Evolutionary conservation across 1,284 basidiomycete species (phyloP).

Genomic region (Malassezia brasiliensis): DNA sequence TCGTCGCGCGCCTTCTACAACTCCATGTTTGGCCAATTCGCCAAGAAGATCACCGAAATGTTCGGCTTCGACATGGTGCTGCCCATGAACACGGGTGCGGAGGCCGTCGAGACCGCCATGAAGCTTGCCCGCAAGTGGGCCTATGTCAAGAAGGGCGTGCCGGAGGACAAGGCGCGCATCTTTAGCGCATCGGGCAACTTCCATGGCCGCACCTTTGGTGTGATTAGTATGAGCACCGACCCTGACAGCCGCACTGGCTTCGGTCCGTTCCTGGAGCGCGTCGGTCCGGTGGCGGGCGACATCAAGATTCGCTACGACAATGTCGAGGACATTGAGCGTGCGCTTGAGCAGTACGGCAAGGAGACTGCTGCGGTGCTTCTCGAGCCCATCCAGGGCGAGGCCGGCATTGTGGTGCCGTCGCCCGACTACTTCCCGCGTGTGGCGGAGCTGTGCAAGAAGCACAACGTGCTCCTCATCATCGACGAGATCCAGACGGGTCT

Average conservation of each 20-base stretch:
- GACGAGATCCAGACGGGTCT: slow-evolving; percentile 84
- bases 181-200: slow-evolving; percentile 83
- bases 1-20: slow-evolving; percentile 96
- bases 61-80: slow-evolving; percentile 64
- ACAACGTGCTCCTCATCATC: slow-evolving; percentile 89
- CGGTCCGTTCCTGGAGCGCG: slow-evolving; percentile 75
- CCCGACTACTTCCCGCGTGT: slow-evolving; percentile 72
- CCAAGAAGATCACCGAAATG: slow-evolving; percentile 70
- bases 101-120: slow-evolving; percentile 68
- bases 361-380: slow-evolving; percentile 86
- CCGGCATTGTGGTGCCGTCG: slow-evolving; percentile 88
- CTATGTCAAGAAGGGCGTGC: slow-evolving; percentile 62
- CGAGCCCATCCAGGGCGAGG: slow-evolving; percentile 97
- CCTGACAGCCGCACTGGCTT: slow-evolving; percentile 77
- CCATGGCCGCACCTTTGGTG: slow-evolving; percentile 83
- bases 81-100: slow-evolving; percentile 99
- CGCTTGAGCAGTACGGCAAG: slow-evolving; percentile 69
- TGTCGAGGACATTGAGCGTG: slow-evolving; percentile 65
- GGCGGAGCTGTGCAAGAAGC: slow-evolving; percentile 75
- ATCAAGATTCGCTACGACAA: slow-evolving; percentile 41
- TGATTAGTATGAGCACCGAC: slow-evolving; percentile 93
- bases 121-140: slow-evolving; percentile 50
- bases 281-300: slow-evolving; percentile 59
- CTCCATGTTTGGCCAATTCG: slow-evolving; percentile 76
- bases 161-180: slow-evolving; percentile 75